Base-by-base conservation (phyloP, 164 flowering plant species). In the Liriodendron chinense region DNA sequence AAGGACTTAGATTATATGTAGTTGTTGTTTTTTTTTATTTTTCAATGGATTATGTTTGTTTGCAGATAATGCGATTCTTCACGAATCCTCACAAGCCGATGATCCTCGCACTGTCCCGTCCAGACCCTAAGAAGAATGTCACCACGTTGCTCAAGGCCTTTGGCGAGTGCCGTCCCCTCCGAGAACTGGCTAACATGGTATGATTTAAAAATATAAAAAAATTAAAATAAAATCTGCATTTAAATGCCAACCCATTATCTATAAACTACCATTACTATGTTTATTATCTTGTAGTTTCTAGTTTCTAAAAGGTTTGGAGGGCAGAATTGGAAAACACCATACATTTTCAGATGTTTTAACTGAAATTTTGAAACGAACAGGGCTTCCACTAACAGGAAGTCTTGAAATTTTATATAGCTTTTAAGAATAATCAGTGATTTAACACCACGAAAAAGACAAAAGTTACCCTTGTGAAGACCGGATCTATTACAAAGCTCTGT, bases 101-200 rank as follows among this genome's bases (percentile, higher is more conserved):
- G 85, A 93, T 91, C 74, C 90, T 93, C 4, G 98, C 98, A 65
- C 73, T 93, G 71, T 90, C 98, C 3, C 87, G 94, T 50, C 96
- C 98, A 69, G 98, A 93, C 79, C 98, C 94, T 0, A 93, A 93
- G 83, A 93, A 93, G 69, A 93, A 91, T 69, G 88, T 93, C 61
- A 89, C 92, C 34, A 90, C 93, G 47, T 84, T 93, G 73, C 83
- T 93, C 72, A 90, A 85, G 79, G 97, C 97, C 21, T 93, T 87
- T 70, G 97, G 97, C 47, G 97, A 91, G 74, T 87, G 93, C 75
- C 88, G 84, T 59, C 88, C 81, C 1, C 89, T 93, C 16, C 77
- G 91, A 18, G 93, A 93, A 77, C 86, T 93, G n/a, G 94, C 97
- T 18, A 93, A 93, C 77, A 79, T 93, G 90, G 97, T 93, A 85